Percentiles rank a stretch among this genome's conserved stretches.
Conservation (phyloP, 2,329 filamentous ascomycete genomes). For the Colletotrichum simmondsii region DNA sequence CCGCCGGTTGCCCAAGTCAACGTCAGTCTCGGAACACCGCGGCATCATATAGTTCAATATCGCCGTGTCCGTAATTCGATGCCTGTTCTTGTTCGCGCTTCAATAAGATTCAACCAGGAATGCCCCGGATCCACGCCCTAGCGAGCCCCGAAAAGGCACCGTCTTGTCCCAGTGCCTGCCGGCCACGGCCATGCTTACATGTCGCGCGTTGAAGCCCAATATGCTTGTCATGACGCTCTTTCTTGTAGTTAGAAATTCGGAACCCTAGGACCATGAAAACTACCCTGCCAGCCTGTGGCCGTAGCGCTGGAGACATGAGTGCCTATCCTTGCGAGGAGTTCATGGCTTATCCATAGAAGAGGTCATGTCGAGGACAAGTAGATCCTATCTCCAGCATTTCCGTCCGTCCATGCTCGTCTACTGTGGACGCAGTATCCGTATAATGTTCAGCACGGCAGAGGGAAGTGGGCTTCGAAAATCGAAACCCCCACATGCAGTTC, state of each 20-base stretch:
- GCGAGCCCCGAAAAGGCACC: neutral
- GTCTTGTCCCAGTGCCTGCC: conserved; percentile 9
- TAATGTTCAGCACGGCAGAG: conserved; percentile 2
- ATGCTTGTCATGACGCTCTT: conserved; percentile 22
- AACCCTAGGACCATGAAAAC: conserved; percentile 26
- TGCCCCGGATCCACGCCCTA: neutral
- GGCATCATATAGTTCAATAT: neutral
- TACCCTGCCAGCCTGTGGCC: neutral
- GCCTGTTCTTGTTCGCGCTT: neutral
- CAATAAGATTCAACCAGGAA: neutral
- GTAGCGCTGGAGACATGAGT: conserved; percentile 8
- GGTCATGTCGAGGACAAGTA: neutral
- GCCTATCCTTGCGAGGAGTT: neutral
- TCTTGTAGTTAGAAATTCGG: neutral
- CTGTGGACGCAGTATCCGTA: too few species aligned
- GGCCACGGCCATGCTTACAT: neutral
- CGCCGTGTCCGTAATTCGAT: neutral
- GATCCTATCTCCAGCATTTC: neutral
- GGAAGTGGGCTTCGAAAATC: conserved; percentile 12
- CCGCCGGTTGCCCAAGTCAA: neutral
- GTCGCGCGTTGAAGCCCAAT: neutral
- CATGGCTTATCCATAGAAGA: neutral
- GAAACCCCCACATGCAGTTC: conserved; percentile 20
- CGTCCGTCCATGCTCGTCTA: conserved; percentile 1
- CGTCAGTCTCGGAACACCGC: neutral